These are phyloP conservation scores for Vitis hybrid DNA, from an alignment of 177 flowering plant species.

Conservation along the genomic window DNA sequence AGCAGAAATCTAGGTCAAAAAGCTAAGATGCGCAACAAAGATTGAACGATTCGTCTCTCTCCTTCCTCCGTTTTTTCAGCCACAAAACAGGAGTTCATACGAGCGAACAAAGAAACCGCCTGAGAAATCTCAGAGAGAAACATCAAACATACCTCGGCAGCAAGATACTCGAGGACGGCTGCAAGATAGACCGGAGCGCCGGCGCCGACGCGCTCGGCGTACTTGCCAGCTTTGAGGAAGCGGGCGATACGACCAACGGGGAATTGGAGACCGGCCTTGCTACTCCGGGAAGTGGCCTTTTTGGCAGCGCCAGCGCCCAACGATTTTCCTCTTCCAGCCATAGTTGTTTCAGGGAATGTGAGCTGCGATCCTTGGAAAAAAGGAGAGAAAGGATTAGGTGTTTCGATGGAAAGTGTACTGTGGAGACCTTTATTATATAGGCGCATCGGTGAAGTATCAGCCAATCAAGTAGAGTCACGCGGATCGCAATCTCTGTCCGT, in stretches of 20 bases:
- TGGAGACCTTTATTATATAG: too few relatives aligned
- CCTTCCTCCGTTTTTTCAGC: too few relatives aligned
- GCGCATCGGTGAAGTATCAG: too few relatives aligned
- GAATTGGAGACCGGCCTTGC: slow-evolving; percentile 56
- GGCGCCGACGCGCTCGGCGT: slow-evolving; percentile 58
- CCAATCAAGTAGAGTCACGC: too few relatives aligned
- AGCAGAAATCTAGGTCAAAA: neutral
- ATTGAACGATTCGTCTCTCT: too few relatives aligned
- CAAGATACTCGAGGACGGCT: slow-evolving; percentile 48
- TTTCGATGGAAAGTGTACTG: too few relatives aligned
- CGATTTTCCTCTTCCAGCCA: slow-evolving; percentile 50
- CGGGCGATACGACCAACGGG: slow-evolving; percentile 58
- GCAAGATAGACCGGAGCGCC: slow-evolving; percentile 59
- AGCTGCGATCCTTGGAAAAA: neutral
- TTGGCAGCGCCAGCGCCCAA: slow-evolving; percentile 33
- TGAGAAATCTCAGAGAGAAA: too few relatives aligned
- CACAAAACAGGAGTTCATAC: too few relatives aligned
- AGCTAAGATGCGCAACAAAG: too few relatives aligned
- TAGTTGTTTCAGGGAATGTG: neutral
- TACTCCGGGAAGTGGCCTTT: slow-evolving; percentile 41
- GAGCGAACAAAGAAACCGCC: too few relatives aligned
- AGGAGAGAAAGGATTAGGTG: too few relatives aligned
- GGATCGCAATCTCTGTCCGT: too few relatives aligned
- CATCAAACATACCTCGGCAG: slow-evolving; percentile 40
- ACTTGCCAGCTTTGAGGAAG: slow-evolving; percentile 48